Conservation (phyloP, 1,139 yeast genomes). For the Kurtzmaniella quercitrusa region DNA sequence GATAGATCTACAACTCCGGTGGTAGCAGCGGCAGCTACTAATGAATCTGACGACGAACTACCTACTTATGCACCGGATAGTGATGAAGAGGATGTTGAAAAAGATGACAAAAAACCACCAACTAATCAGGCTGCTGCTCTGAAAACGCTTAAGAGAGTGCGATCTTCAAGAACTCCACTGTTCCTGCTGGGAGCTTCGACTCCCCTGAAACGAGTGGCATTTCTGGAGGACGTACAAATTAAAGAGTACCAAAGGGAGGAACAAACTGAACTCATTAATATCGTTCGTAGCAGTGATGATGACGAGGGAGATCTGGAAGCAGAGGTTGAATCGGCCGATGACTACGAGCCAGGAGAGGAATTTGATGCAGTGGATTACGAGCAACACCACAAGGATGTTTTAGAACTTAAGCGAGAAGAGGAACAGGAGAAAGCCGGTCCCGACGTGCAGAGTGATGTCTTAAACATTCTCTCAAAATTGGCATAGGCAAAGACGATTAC, state of each 20-base stretch:
- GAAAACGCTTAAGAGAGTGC: conserved; percentile 20
- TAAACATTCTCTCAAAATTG: conserved; percentile 34
- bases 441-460: conserved; percentile 15
- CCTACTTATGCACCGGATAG: conserved; percentile 14
- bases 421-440: conserved; percentile 12
- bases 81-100: conserved; percentile 23
- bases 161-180: conserved; percentile 12
- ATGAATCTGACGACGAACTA: conserved; percentile 8
- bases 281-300: conserved; percentile 18
- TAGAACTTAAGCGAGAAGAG: conserved; percentile 28
- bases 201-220: conserved; percentile 40
- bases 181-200: conserved; percentile 26
- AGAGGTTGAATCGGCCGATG: conserved; percentile 10
- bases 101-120: conserved; percentile 19
- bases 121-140: conserved; percentile 26
- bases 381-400: conserved; percentile 27
- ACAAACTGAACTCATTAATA: conserved; percentile 20
- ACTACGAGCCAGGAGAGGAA: conserved; percentile 17
- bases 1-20: no score
- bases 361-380: conserved; percentile 12
- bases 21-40: not conserved
- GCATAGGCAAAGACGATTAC: conserved; percentile 14
- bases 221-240: conserved; percentile 43
- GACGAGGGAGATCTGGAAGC: conserved; percentile 16
- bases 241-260: conserved; percentile 42